Evolutionary conservation across 2,329 filamentous ascomycete genomes (phyloP), one percentile per base, ranked within the genome.

Genomic region (Exophiala aquamarina): DNA sequence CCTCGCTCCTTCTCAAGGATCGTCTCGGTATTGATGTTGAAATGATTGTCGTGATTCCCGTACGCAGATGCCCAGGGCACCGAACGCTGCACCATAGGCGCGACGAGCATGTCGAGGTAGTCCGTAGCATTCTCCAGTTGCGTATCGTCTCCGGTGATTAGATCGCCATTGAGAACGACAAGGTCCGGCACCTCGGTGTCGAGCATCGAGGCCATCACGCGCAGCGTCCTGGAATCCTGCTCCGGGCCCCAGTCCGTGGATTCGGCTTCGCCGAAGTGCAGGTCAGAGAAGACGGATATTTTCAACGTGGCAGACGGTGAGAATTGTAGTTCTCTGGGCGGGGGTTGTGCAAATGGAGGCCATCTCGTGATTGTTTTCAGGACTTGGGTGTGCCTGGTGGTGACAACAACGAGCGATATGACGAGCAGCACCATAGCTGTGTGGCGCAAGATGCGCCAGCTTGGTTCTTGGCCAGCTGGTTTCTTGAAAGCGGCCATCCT

Each of bases 161-260:
- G 70, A 57, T 89, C 86, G 11, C 86, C 85, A 44, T 87, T 89
- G 20, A 89, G 64, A 0, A 89, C 78, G 0, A 85, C 83, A 0
- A 89, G 70, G 31, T 81, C 71, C 0, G 80, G 76, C 0, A 61
- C 57, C 48, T 87, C 84, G 1, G 62, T 64, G 28, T 80, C 71
- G 1, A 89, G 72, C 4, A 88, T 68, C 1, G 69, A 66, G 40
- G 74, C 71, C 57, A 88, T 79, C 0, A 86, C 80, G 3, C 66
- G 56, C 3, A 77, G 66, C 0, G 80, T 79, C 41, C 78, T 77
- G 49, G 72, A 60, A 61, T 88, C 84, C 50, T 79, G 76, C 23
- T 70, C 67, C 3, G 73, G 70, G 0, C 71, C 68, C 70, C 71
- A 79, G 17, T 26, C n/a, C 3, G 61, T 55, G 23, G 70, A 66